A percentile compares a stretch with the other conserved stretches of the same genome.
Conservation (phyloP, 2,329 filamentous ascomycete species). For the Pseudogymnoascus pannorum region DNA sequence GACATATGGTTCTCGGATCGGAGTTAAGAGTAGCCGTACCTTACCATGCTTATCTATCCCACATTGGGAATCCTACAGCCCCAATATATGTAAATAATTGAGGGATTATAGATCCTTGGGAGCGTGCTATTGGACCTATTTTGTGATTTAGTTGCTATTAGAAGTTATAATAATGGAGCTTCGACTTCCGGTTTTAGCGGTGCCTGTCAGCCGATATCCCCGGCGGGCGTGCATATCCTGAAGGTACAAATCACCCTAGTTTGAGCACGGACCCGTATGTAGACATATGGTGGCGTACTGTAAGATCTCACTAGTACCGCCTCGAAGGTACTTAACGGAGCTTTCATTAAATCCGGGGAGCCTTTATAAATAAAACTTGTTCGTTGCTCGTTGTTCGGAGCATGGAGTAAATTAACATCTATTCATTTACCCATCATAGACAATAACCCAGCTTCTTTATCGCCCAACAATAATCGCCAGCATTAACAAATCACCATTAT, state of each 20-base stretch:
- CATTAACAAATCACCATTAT: background rate
- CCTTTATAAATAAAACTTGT: background rate
- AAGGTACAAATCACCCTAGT: too few species aligned
- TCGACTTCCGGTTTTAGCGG: background rate
- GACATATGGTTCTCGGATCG: background rate
- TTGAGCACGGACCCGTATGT: too few species aligned
- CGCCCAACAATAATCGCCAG: background rate
- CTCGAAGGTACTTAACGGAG: background rate
- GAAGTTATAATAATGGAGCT: background rate
- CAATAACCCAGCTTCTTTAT: background rate
- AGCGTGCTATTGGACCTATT: background rate
- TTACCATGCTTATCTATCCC: too few species aligned
- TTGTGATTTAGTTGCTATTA: background rate
- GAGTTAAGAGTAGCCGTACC: background rate
- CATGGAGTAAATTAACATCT: background rate
- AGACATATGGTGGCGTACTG: too few species aligned
- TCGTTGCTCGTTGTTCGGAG: background rate
- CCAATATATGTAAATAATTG: background rate
- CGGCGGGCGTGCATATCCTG: background rate
- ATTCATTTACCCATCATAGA: background rate
- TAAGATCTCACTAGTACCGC: background rate
- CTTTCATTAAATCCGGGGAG: background rate
- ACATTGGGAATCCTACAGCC: background rate
- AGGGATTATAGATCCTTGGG: background rate
- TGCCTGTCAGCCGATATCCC: background rate